Base-by-base conservation (phyloP, 352 stramenopile species). In the Pythium myriotylum region DNA sequence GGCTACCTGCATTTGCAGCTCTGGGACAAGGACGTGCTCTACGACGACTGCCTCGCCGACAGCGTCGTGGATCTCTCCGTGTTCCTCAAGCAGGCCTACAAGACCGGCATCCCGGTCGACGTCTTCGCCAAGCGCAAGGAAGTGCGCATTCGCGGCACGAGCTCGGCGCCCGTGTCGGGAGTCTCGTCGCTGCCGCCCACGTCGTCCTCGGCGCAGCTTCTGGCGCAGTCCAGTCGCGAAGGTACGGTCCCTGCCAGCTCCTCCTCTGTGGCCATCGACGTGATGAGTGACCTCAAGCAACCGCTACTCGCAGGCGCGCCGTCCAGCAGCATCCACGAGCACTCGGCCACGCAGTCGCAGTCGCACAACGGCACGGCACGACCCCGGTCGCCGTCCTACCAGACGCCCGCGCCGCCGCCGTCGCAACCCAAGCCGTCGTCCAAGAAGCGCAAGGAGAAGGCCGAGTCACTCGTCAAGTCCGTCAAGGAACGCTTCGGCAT, bases 31-130 rank as follows among this genome's bases (percentile, higher is more conserved):
- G 84, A 93, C 41, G 59, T 91, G 7, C 47, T 91, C 0, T 91
- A 89, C 54, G 75, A 93, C 46, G 84, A 93, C 54, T 91, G 81
- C 55, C 68, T 93, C 33, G 80, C 80, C n/a, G 81, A 93, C 66
- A 73, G 74, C 17, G 76, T 91, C 26, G 64, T 91, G 46, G 82
- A 93, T 37, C 48, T 93, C 13, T 80, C 70, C 19, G 37, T 72
- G 23, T 89, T 87, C 54, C 70, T 93, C 13, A 87, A 86, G 57
- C 69, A 76, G 39, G 81, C 81, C 29, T 89, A 89, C 65, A 88
- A 87, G 53, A 80, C 74, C 4, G 88, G 85, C 46, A 52, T 84
- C 27, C 41, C 72, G 23, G 82, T 93, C 3, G 88, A 90, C 27
- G 84, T 93, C 9, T 93, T 91, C 48, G 81, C 78, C 6, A 90